Percentiles rank a stretch among this genome's conserved stretches.
Conservation (phyloP, 805 yeast species). For the Metschnikowia proteae region DNA sequence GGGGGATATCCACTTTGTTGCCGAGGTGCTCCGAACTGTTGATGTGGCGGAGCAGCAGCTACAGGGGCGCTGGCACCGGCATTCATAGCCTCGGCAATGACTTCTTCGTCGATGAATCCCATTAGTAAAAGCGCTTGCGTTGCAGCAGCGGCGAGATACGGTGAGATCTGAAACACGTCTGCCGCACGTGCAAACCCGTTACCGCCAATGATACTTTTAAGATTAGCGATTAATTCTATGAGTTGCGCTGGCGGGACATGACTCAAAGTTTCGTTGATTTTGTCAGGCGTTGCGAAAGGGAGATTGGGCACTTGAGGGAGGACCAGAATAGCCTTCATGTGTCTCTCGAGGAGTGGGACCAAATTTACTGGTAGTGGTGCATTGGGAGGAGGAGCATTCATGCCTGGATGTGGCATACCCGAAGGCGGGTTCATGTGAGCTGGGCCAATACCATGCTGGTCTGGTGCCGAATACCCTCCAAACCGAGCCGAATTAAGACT, state of each 20-base stretch:
- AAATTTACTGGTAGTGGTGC: neutral
- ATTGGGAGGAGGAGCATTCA: neutral
- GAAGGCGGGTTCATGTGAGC: neutral
- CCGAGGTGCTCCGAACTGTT: constrained; percentile 7
- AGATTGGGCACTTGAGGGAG: constrained; percentile 48
- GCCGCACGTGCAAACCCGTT: constrained; percentile 50
- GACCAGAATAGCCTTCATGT: constrained; percentile 51
- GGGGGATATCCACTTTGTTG: constrained; percentile 2
- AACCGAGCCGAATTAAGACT: neutral
- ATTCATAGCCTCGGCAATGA: constrained; percentile 56
- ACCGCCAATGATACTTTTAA: constrained; percentile 54
- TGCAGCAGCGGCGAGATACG: constrained; percentile 59
- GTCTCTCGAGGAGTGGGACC: constrained; percentile 13
- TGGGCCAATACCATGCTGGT: neutral
- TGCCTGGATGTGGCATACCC: neutral
- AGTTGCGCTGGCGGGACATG: constrained; percentile 67
- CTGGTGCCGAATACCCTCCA: constrained; percentile 4
- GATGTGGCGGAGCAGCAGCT: constrained; percentile 15
- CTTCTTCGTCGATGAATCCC: constrained; percentile 71
- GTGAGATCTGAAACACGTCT: constrained; percentile 50
- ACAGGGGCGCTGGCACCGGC: constrained; percentile 20
- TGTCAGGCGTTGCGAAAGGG: constrained; percentile 51
- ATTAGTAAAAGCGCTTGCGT: constrained; percentile 71
- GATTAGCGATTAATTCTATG: constrained; percentile 62
- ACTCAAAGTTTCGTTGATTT: constrained; percentile 57